Evolutionary conservation across 2,329 filamentous ascomycete genomes (phyloP).

Genomic region (Colletotrichum shisoi): DNA sequence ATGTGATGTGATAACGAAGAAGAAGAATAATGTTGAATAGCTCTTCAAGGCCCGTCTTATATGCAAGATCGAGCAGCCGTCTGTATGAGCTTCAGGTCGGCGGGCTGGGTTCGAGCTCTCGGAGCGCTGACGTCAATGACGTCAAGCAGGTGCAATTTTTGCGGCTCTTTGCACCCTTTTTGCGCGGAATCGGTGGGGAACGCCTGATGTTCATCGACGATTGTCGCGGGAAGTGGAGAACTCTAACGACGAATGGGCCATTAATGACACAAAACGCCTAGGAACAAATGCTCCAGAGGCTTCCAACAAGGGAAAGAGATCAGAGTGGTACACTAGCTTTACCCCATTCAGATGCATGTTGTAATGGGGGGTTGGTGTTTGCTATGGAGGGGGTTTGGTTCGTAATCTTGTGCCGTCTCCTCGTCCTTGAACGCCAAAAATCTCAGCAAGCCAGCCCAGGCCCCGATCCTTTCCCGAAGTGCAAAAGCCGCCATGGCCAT

Average conservation of each 20-base stretch:
- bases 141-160: conserved; percentile 38
- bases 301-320: conserved; percentile 8
- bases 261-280: conserved; percentile 32
- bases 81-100: neutral
- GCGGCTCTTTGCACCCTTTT: conserved; percentile 24
- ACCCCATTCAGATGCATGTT: conserved; percentile 22
- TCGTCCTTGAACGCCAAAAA: conserved; percentile 34
- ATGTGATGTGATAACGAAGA: conserved; percentile 15
- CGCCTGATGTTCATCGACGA: conserved; percentile 29
- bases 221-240: conserved; percentile 31
- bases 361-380: conserved; percentile 12
- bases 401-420: conserved; percentile 22
- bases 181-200: conserved; percentile 32
- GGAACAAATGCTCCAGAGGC: conserved; percentile 27
- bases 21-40: fast-evolving
- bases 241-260: conserved; percentile 24
- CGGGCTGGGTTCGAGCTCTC: neutral
- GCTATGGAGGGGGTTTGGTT: conserved; percentile 8
- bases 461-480: conserved; percentile 25
- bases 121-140: conserved; percentile 40
- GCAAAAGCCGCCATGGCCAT: conserved; percentile 20
- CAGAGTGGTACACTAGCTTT: conserved; percentile 1
- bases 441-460: conserved; percentile 27
- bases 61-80: conserved; percentile 5
- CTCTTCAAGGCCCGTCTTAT: conserved; percentile 15